Evolutionary conservation across 345 rosid genomes (phyloP).

Genomic region (Litchi chinensis): DNA sequence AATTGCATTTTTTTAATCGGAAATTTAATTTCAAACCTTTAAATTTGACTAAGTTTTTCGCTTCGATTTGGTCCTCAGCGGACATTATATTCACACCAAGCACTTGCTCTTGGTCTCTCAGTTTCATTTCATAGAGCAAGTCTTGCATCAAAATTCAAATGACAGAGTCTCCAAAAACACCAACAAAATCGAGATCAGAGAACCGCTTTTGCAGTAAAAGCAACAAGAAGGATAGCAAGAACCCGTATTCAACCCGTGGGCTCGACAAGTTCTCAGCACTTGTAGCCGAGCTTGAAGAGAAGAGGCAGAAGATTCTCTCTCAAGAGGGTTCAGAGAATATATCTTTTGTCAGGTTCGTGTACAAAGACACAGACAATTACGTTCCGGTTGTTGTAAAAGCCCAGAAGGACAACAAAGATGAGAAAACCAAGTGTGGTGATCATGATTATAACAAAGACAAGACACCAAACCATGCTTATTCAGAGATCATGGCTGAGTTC

Average conservation of each 20-base stretch:
- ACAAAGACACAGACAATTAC: constrained; percentile 38
- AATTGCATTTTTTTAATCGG: background rate
- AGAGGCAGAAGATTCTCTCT: constrained; percentile 56
- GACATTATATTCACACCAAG: background rate
- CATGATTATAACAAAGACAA: constrained; percentile 2
- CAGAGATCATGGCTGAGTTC: constrained; percentile 7
- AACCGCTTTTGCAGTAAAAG: constrained; percentile 19
- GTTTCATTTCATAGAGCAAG: background rate
- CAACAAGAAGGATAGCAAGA: constrained; percentile 37
- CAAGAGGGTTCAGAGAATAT: constrained; percentile 45
- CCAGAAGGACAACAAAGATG: constrained; percentile 39
- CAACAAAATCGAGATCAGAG: constrained; percentile 44
- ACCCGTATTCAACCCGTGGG: constrained; percentile 75
- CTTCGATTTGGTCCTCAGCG: constrained; percentile 27
- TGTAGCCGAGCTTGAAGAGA: constrained; percentile 59
- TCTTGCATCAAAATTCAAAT: constrained; percentile 18
- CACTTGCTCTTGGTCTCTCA: background rate
- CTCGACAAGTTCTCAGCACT: constrained; percentile 77
- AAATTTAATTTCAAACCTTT: background rate
- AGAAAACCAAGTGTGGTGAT: constrained; percentile 25
- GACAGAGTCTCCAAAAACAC: constrained; percentile 31
- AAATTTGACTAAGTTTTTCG: constrained; percentile 20
- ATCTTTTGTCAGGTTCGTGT: constrained; percentile 60
- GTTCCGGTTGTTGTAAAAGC: constrained; percentile 62
- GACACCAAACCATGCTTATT: background rate